Base-by-base conservation (phyloP, 2,329 filamentous ascomycete genomes). In the Elsinoe batatas region DNA sequence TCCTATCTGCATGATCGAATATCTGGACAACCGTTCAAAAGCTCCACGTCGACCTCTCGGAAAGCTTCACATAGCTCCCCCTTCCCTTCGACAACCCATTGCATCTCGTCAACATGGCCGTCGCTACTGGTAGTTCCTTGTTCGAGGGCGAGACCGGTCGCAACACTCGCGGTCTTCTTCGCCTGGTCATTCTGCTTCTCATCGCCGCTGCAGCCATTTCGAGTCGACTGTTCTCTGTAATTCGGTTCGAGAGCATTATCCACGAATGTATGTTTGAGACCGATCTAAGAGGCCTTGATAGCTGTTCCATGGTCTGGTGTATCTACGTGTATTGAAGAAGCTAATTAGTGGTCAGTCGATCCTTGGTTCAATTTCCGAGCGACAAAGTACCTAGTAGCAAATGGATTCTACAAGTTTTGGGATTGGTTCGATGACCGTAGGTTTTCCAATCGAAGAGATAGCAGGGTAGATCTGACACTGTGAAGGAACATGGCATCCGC, bases 351-450 rank as follows among this genome's bases (percentile, higher is more conserved):
- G 15, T 32, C 54, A 98, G 91, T 98, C 75, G 93, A 98, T 74
- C 93, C 93, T 35, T 98, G 93, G 93, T 98, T 98, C 78, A 98
- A 98, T 75, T 98, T 98, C 75, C 82, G 93, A 72, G 93, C 93
- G 63, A 97, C 93, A 56, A 97, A 97, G 74, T 97, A 98, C 68
- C 82, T 98, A 56, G 88, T 98, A 56, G 82, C 91, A 68, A 83
- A 98, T 83, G 93, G 93, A 65, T 97, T 98, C 76, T 94, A 95
- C 73, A 90, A 87, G 72, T 98, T 98, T 71, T 98, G 93, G 93
- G 91, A 98, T 72, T 98, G 93, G 93, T 98, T 98, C 69, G 93
- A 98, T 74, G 93, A 98, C 78, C 85, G 93, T 85, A 77, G 61
- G 81, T 22, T 35, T 30, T 26, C 54, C 44, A 56, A 7, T 22